Evolutionary conservation across 306 rosid species (phyloP), one percentile per base, ranked within the genome.

Genomic region (Phaseolus lunatus): DNA sequence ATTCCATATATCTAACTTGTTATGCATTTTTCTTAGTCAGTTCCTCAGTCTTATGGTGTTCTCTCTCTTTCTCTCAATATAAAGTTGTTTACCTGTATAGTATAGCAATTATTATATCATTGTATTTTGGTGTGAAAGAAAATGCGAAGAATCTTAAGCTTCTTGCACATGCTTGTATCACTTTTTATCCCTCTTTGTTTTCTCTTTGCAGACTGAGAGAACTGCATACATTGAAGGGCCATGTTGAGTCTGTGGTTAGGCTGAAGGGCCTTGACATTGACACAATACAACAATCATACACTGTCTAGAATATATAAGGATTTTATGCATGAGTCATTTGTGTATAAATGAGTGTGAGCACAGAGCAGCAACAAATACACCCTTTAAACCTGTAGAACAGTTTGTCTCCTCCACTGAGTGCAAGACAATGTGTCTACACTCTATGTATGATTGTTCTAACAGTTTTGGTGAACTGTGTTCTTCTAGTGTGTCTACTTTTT

Each of bases 241-340:
- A 79, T 70, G 94, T 93, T 27, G 96, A 90, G 63, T 90, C 97
- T 5, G 94, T 89, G 71, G 94, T 90, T 81, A 88, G 88, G 78
- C 9, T 84, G 33, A 93, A 93, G 77, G 93, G 93, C 18, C 90
- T 92, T 22, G 89, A 90, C 76, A 87, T 92, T 29, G 81, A 87
- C 69, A 79, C 92, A 5, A 93, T 90, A 76, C 91, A 81, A 70
- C 94, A 90, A 83, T 57, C 92, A 56, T 89, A 90, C 90, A 90
- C 93, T 0, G 83, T 89, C 65, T 90, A 72, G 73, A 78, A 71
- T 71, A 57, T 12, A 33, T 8, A 33, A 43, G 39, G 12, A 20
- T 41, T 39, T 56, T 13, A 52, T 19, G 31, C 29, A 71, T 50
- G 39, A n/a, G 22, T 22, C 26, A 7, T 19, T 13, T 2, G 19